Conservation (phyloP, 2,329 filamentous ascomycete genomes). For the Xylariaceae sp. region DNA sequence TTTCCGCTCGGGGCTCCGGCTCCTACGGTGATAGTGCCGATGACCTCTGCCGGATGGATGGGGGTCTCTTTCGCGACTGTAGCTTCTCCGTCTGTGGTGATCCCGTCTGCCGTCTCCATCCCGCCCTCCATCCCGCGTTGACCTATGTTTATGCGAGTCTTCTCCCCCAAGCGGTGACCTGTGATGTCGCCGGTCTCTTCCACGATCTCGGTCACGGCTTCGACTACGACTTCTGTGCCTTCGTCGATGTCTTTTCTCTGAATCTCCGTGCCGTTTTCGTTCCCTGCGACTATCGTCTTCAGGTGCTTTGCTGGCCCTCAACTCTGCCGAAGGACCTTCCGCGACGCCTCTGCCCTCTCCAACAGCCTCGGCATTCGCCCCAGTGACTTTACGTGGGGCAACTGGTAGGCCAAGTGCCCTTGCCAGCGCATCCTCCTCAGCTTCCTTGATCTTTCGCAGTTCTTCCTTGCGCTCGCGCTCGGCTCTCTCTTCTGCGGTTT, state of each 20-base stretch:
- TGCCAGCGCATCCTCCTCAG: slow-evolving; percentile 87
- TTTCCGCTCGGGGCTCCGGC: slow-evolving; percentile 16
- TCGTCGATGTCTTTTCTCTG: slow-evolving; percentile 29
- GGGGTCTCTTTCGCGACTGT: slow-evolving; percentile 16
- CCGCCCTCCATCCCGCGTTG: slow-evolving; percentile 29
- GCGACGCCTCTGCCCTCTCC: slow-evolving; percentile 28
- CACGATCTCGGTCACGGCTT: slow-evolving; percentile 21
- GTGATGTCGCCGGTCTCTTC: slow-evolving; percentile 21
- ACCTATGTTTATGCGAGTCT: slow-evolving; percentile 13
- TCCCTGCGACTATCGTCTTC: slow-evolving; percentile 15
- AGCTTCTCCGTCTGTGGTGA: slow-evolving; percentile 28
- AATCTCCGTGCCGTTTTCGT: slow-evolving; percentile 24
- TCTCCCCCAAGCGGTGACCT: slow-evolving; percentile 23
- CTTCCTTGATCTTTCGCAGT: slow-evolving; percentile 72
- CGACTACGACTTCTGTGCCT: slow-evolving; percentile 29
- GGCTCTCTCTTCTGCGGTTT: slow-evolving; percentile 54
- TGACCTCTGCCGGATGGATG: slow-evolving; percentile 12
- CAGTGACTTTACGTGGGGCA: slow-evolving; percentile 53
- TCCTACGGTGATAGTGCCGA: slow-evolving; percentile 16
- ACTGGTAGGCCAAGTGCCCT: slow-evolving; percentile 76
- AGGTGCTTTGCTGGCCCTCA: slow-evolving; percentile 11
- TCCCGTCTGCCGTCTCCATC: slow-evolving; percentile 43
- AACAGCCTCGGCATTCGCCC: slow-evolving; percentile 66
- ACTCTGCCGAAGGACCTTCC: slow-evolving; percentile 10
- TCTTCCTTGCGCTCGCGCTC: slow-evolving; percentile 69